Percentiles rank a stretch among this genome's conserved stretches.
These are phyloP conservation scores for Dothideomycetidae sp. DNA, from an alignment of 2,329 filamentous ascomycete genomes.

Conservation along the genomic window DNA sequence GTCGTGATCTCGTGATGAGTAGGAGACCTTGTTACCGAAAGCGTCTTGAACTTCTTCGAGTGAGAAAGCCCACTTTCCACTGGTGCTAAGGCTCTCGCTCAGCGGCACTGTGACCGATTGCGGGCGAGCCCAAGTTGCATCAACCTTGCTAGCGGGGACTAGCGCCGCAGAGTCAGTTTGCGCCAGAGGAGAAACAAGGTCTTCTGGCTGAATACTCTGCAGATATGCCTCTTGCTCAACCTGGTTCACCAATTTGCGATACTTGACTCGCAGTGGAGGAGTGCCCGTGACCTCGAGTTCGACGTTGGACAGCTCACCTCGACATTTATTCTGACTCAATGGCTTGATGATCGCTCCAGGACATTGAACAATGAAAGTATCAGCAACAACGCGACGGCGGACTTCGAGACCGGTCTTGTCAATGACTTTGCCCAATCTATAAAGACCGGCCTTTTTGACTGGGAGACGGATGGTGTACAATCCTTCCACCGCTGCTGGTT, in stretches of 20 bases:
- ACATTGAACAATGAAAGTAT: slow-evolving; percentile 75
- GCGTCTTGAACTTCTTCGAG: slow-evolving; percentile 87
- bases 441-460: slow-evolving; percentile 77
- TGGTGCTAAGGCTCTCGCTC: slow-evolving; percentile 72
- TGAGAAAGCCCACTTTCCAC: slow-evolving; percentile 76
- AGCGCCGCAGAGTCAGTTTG: slow-evolving; percentile 44
- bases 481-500: slow-evolving; percentile 37
- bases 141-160: slow-evolving; percentile 43
- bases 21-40: slow-evolving; percentile 73
- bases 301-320: slow-evolving; percentile 76
- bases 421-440: slow-evolving; percentile 69
- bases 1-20: slow-evolving; percentile 54
- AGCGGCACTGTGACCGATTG: slow-evolving; percentile 66
- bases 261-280: slow-evolving; percentile 81
- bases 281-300: slow-evolving; percentile 74
- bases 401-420: slow-evolving; percentile 84
- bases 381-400: slow-evolving; percentile 45
- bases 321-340: slow-evolving; percentile 56
- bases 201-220: slow-evolving; percentile 85
- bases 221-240: slow-evolving; percentile 76
- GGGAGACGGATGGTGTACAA: slow-evolving; percentile 47
- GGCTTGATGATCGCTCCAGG: slow-evolving; percentile 62
- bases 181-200: slow-evolving; percentile 64
- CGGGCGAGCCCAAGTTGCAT: slow-evolving; percentile 66
- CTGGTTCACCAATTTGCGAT: slow-evolving; percentile 75